Evolutionary conservation across 2,329 filamentous ascomycete genomes (phyloP), one percentile per base, ranked within the genome.

Genomic region (Trichothecium roseum): DNA sequence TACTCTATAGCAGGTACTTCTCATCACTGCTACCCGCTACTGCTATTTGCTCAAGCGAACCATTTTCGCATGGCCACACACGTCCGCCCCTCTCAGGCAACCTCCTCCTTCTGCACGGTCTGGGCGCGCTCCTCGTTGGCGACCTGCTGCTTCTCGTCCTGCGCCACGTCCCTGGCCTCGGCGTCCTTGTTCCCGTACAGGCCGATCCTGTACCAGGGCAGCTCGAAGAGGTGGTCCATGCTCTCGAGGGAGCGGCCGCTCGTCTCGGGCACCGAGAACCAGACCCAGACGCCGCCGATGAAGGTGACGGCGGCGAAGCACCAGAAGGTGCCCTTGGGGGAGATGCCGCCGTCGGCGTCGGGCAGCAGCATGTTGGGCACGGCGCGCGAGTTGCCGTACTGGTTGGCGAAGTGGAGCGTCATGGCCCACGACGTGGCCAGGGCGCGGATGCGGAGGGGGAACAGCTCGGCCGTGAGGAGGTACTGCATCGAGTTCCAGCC

Each of bases 401-500:
- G 81, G 55, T 84, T 84, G 40, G 72, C 78, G 50, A 87, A 87
- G 56, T 88, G 82, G 40, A 86, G 69, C 1, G 76, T 82, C 83
- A 87, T 87, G 32, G 79, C 75, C 50, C 82, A 67, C 0, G 75
- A 81, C 1, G 79, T 81, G 15, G 78, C 74, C 8, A 86, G 58
- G 4, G 81, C 81, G 37, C 83, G 74, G 34, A 88, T 76, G 4
- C 81, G 72, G 8, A 87, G 67, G 1, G 83, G 81, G 61, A 84
- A 88, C 41, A 88, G 68, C 51, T 88, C 83, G 2, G 81, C 79
- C 12, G 81, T 85, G 37, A 88, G 70, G 4, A 88, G 68, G 52
- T 87, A 88, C 57, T 86, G 82, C 66, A 84, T 81, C 1, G 68
- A 74, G 59, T 85, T 85, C 80, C 77, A 87, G 26, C 73, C 78